phyloP scores from a whole-genome alignment of 257 asterid species.

The Vinca minor region DNA sequence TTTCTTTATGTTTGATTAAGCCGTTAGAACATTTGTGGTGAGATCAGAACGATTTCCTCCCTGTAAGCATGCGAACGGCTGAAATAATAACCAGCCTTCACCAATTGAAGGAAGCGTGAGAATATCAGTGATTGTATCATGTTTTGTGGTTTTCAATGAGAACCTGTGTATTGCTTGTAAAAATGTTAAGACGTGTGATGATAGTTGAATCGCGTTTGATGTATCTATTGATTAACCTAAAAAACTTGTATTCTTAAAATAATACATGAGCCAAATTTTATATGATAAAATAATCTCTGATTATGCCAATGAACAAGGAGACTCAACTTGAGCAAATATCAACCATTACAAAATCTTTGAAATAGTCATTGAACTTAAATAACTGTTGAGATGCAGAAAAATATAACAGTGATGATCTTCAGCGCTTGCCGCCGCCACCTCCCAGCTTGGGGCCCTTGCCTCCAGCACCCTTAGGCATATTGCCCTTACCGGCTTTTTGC shows the following conservation, averaged over 20 bases:
- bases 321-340: not conserved
- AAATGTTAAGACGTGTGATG: slow-evolving; percentile 1
- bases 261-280: too few species aligned
- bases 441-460: slow-evolving; percentile 77
- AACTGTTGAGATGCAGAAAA: not conserved
- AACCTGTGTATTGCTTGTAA: slow-evolving; percentile 15
- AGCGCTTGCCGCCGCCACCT: slow-evolving; percentile 86
- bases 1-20: slow-evolving; percentile 4
- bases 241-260: too few species aligned
- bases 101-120: slow-evolving; percentile 18
- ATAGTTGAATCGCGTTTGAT: not conserved
- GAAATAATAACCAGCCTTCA: slow-evolving; percentile 12
- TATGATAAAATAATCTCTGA: not conserved
- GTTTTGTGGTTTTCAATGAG: slow-evolving; percentile 10
- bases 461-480: slow-evolving; percentile 41
- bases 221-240: not conserved
- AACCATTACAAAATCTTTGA: not conserved
- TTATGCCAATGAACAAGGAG: not conserved
- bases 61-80: not conserved
- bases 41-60: not conserved
- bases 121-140: slow-evolving; percentile 17
- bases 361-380: not conserved
- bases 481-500: slow-evolving; percentile 51
- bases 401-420: slow-evolving; percentile 1
- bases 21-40: too few species aligned